These are phyloP conservation scores for Mucor mucedo DNA, from an alignment of 371 early-diverging fungal genomes.

Conservation along the genomic window DNA sequence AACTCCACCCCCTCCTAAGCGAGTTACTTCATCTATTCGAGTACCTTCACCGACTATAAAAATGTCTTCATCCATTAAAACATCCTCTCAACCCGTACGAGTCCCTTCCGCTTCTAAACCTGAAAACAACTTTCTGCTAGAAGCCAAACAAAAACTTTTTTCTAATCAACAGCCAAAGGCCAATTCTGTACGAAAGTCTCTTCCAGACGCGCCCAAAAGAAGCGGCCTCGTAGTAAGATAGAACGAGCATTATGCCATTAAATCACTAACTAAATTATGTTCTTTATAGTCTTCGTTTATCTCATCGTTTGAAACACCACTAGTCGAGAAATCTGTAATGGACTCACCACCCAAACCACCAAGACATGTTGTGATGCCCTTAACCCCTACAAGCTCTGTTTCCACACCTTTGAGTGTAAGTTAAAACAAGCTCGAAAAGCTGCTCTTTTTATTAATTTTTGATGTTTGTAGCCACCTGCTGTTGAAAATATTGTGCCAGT, in stretches of 20 bases:
- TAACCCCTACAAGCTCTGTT: not conserved
- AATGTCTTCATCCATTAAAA: not conserved
- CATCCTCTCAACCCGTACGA: not conserved
- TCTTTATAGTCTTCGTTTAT: slow-evolving; percentile 22
- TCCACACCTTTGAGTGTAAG: not conserved
- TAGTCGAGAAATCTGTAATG: not conserved
- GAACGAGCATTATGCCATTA: not conserved
- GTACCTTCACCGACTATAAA: not conserved
- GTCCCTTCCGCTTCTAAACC: not conserved
- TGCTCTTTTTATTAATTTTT: not conserved
- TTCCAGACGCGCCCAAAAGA: not conserved
- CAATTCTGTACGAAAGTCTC: not conserved
- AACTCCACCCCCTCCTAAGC: not conserved
- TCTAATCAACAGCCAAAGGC: not conserved
- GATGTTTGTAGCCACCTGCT: not conserved
- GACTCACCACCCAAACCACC: not conserved
- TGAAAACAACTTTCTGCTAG: slow-evolving; percentile 9
- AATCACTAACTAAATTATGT: not conserved
- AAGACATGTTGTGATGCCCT: not conserved
- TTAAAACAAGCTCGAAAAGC: not conserved
- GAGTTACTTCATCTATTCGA: not conserved
- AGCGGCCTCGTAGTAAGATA: slow-evolving; percentile 20
- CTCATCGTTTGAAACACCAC: slow-evolving; percentile 17
- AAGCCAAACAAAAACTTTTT: slow-evolving; percentile 15
- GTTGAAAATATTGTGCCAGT: not conserved